Percentiles rank a stretch among this genome's conserved stretches.
phyloP scores from a whole-genome alignment of 1,139 yeast genomes.

The Diutina pseudorugosa region DNA sequence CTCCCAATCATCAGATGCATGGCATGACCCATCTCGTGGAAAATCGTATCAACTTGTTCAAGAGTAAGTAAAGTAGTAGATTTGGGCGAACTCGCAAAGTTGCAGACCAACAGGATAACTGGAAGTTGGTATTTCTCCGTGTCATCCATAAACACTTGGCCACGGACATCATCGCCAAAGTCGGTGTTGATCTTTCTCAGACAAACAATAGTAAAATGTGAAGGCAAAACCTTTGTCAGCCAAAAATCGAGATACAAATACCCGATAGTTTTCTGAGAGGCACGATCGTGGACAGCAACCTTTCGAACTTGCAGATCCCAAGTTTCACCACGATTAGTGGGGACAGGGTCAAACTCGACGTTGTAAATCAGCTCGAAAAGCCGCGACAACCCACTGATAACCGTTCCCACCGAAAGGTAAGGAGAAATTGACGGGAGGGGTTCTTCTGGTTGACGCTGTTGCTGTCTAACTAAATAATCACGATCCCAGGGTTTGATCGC shows the following conservation, averaged over 20 bases:
- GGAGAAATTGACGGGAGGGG: conserved; percentile 22
- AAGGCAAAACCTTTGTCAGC: conserved; percentile 49
- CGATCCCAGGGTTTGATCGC: conserved; percentile 84
- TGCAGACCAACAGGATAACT: conserved; percentile 80
- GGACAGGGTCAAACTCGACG: conserved; percentile 57
- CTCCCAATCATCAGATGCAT: conserved; percentile 95
- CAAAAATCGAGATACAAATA: conserved; percentile 34
- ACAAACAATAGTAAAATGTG: conserved; percentile 96
- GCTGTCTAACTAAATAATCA: conserved; percentile 37
- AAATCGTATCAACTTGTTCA: conserved; percentile 81
- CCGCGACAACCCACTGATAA: conserved; percentile 70
- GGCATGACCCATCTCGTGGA: conserved; percentile 99
- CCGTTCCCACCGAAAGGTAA: conserved; percentile 78
- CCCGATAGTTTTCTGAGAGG: conserved; percentile 20
- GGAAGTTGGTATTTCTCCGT: conserved; percentile 58
- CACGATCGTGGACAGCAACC: conserved; percentile 43
- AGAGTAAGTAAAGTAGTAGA: conserved; percentile 43
- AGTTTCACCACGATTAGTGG: conserved; percentile 61
- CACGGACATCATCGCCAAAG: conserved; percentile 20
- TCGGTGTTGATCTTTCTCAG: conserved; percentile 42
- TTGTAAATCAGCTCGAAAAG: conserved; percentile 66
- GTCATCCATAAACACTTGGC: conserved; percentile 41
- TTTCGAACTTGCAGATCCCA: conserved; percentile 84
- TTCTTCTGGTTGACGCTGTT: not conserved
- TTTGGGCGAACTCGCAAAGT: conserved; percentile 33